Conservation (phyloP, 352 stramenopile genomes). For the Hyaloperonospora arabidopsidis region DNA sequence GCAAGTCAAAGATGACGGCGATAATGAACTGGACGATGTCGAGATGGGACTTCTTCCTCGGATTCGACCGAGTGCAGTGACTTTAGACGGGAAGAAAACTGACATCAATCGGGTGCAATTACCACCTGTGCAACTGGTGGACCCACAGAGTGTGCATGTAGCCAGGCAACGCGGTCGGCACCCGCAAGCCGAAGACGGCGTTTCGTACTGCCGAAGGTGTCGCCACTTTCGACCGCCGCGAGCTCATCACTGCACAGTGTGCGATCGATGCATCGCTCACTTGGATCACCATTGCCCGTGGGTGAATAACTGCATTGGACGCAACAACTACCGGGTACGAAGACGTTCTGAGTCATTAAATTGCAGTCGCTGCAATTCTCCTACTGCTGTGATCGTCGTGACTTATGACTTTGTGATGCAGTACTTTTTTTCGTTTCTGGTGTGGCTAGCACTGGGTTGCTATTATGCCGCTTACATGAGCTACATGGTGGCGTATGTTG, state of each 20-base stretch:
- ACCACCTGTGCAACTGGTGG: conserved; percentile 25
- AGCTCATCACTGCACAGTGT: conserved; percentile 75
- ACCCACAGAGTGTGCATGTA: conserved; percentile 33
- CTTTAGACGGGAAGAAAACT: conserved; percentile 8
- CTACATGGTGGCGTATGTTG: conserved; percentile 46
- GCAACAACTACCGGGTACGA: conserved; percentile 91
- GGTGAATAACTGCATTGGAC: conserved; percentile 96
- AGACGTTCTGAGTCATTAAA: background rate
- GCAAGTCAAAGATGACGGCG: background rate
- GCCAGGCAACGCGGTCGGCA: conserved; percentile 21
- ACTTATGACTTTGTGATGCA: conserved; percentile 11
- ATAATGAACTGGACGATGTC: conserved; percentile 6
- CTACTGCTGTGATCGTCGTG: background rate
- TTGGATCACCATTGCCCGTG: conserved; percentile 98
- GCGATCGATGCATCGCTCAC: conserved; percentile 87
- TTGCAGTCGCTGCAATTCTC: background rate
- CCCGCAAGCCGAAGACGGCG: conserved; percentile 11
- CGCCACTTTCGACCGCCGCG: conserved; percentile 42
- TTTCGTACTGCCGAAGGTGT: conserved; percentile 48
- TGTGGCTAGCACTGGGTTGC: conserved; percentile 53
- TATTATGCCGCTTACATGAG: conserved; percentile 53
- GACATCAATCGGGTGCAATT: conserved; percentile 9
- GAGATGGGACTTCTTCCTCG: conserved; percentile 21
- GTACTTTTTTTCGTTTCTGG: conserved; percentile 75
- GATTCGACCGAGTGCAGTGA: conserved; percentile 20